Conservation (phyloP, 2,329 filamentous ascomycete genomes). For the Cordyceps fumosorosea region DNA sequence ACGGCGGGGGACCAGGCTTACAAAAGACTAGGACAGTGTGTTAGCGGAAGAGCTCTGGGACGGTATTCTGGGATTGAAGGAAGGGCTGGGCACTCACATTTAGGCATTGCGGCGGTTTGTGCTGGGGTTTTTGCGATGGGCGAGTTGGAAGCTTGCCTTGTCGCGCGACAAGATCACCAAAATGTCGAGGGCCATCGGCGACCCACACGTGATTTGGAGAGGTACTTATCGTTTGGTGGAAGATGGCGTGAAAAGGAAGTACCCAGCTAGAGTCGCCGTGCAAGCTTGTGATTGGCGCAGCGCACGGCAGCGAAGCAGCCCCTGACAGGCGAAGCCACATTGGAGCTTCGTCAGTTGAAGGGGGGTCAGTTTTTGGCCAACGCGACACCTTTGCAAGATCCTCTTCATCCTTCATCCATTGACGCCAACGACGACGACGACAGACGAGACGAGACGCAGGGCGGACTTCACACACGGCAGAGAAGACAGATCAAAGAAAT, state of each 20-base stretch:
- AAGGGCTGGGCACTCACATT: conserved; percentile 57
- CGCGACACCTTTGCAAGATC: conserved; percentile 26
- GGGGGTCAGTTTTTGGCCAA: conserved; percentile 14
- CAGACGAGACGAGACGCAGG: background rate
- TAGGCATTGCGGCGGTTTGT: conserved; percentile 60
- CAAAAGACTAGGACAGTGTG: conserved; percentile 23
- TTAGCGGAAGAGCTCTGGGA: conserved; percentile 28
- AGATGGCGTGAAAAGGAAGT: background rate
- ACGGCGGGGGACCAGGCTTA: conserved; percentile 13
- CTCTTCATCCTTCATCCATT: conserved; percentile 14
- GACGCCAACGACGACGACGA: background rate
- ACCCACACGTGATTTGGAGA: conserved; percentile 11
- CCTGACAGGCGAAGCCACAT: conserved; percentile 10
- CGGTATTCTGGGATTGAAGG: background rate
- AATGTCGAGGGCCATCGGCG: background rate
- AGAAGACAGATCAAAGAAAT: background rate
- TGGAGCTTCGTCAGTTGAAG: background rate
- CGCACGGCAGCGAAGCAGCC: background rate
- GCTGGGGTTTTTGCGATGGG: background rate
- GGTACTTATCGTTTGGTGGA: background rate
- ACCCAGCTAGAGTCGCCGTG: background rate
- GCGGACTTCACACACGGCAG: background rate
- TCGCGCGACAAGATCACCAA: conserved; percentile 7
- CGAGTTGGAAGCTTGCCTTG: background rate
- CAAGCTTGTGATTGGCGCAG: conserved; percentile 6